phyloP scores from a whole-genome alignment of 1,139 yeast genomes.

The Geotrichum fermentans region DNA sequence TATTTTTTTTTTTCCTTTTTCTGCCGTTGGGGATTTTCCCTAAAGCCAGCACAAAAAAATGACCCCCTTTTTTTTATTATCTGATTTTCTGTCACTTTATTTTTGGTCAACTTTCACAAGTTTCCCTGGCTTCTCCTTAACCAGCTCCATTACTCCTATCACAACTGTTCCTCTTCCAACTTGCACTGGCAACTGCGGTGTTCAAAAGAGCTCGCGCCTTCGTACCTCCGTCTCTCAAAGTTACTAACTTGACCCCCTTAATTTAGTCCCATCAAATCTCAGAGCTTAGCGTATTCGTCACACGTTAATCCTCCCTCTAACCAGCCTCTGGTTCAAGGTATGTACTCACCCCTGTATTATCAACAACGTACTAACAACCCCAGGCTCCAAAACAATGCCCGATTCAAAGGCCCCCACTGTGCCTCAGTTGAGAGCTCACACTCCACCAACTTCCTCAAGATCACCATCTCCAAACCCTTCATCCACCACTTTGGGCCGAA shows the following conservation, averaged over 20 bases:
- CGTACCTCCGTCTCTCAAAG: not conserved
- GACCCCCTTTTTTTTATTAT: not conserved
- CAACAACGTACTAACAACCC: not conserved
- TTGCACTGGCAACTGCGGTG: not conserved
- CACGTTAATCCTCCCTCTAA: not conserved
- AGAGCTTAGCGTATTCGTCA: constrained; percentile 3
- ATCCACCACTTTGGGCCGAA: constrained; percentile 5
- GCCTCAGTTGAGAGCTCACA: constrained; percentile 8
- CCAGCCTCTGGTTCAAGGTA: constrained; percentile 12
- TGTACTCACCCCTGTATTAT: not conserved
- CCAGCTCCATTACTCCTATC: not conserved
- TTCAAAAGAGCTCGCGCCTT: no score
- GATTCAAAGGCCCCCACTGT: constrained; percentile 6
- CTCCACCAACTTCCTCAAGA: constrained; percentile 9
- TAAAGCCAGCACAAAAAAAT: no score
- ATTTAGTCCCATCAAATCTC: constrained; percentile 5
- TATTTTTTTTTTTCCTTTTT: not conserved
- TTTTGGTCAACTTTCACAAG: not conserved
- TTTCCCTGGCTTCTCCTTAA: no score
- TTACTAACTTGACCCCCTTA: constrained; percentile 1
- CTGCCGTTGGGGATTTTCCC: not conserved
- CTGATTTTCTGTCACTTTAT: not conserved
- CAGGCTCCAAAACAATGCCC: constrained; percentile 7
- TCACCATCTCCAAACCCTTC: constrained; percentile 16
- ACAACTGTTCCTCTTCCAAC: not conserved